Base-by-base conservation (phyloP, 805 yeast species). In the Zygosaccharomyces lentus region DNA sequence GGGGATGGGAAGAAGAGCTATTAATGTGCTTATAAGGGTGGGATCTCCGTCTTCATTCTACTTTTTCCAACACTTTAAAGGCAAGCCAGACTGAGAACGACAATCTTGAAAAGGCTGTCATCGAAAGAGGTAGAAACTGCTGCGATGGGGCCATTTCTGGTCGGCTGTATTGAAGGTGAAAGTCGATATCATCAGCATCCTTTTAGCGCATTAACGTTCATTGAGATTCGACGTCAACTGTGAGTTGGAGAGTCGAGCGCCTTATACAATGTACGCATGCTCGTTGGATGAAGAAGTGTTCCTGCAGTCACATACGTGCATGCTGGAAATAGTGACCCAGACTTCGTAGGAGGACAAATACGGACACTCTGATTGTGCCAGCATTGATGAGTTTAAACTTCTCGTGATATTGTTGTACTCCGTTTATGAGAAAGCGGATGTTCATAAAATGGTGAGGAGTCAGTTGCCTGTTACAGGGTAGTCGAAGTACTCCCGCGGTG, bases 61-160 rank as follows among this genome's bases (percentile, higher is more conserved):
- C n/a, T n/a, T n/a, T n/a, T n/a, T n/a, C n/a, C n/a, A n/a, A n/a
- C n/a, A n/a, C n/a, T n/a, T n/a, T n/a, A n/a, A n/a, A n/a, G n/a
- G n/a, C n/a, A n/a, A n/a, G n/a, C n/a, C n/a, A n/a, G n/a, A n/a
- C n/a, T n/a, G n/a, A n/a, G n/a, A n/a, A n/a, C n/a, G n/a, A n/a
- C n/a, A n/a, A n/a, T n/a, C n/a, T n/a, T n/a, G n/a, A n/a, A n/a
- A n/a, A n/a, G n/a, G n/a, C n/a, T n/a, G n/a, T 34, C n/a, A n/a
- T n/a, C n/a, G n/a, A n/a, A n/a, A n/a, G n/a, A n/a, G n/a, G n/a
- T n/a, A 21, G 30, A 17, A n/a, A 16, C 27, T 36, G 41, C 41
- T 35, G 38, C 25, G 39, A 9, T 13, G 39, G 39, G 39, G 39
- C 25, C 26, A 17, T 13, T 17, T 36, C 39, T 36, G 39, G 41